These are phyloP conservation scores for Colletotrichum endophyticum DNA, from an alignment of 2,329 filamentous ascomycete genomes.

Conservation along the genomic window DNA sequence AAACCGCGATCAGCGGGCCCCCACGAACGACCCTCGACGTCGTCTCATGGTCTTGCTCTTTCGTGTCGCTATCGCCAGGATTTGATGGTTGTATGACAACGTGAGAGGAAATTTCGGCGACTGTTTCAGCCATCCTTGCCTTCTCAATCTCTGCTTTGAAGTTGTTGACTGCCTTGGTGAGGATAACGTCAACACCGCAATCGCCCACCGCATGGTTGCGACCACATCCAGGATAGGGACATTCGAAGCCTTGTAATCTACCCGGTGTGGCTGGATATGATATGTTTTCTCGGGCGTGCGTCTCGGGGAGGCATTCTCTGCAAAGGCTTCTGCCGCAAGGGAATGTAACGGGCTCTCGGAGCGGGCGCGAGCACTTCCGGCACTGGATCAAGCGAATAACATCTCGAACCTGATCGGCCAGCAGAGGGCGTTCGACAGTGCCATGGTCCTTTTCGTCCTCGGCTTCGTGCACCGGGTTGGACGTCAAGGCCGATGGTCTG, in stretches of 20 bases:
- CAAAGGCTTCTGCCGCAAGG: conserved; percentile 85
- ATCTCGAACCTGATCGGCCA: conserved; percentile 59
- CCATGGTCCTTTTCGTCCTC: conserved; percentile 21
- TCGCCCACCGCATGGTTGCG: conserved; percentile 79
- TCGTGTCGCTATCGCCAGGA: conserved; percentile 28
- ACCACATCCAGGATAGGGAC: conserved; percentile 70
- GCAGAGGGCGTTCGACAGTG: conserved; percentile 16
- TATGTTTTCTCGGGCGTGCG: conserved; percentile 70
- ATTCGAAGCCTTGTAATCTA: conserved; percentile 74
- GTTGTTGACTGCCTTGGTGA: conserved; percentile 72
- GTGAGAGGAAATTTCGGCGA: conserved; percentile 41
- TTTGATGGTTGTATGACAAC: conserved; percentile 27
- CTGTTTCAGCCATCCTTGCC: conserved; percentile 36
- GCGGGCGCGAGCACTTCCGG: conserved; percentile 70
- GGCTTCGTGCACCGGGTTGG: conserved; percentile 19
- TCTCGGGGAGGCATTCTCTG: conserved; percentile 72
- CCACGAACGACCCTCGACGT: conserved; percentile 49
- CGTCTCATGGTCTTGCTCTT: conserved; percentile 40
- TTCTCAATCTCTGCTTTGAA: conserved; percentile 59
- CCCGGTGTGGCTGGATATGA: conserved; percentile 76
- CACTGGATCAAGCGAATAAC: conserved; percentile 82
- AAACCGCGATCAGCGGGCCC: conserved; percentile 69
- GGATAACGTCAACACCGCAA: conserved; percentile 76
- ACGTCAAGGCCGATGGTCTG: conserved; percentile 21
- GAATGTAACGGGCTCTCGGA: conserved; percentile 73